phyloP scores from a whole-genome alignment of 2,329 filamentous ascomycete species.

The Cladophialophora carrionii region DNA sequence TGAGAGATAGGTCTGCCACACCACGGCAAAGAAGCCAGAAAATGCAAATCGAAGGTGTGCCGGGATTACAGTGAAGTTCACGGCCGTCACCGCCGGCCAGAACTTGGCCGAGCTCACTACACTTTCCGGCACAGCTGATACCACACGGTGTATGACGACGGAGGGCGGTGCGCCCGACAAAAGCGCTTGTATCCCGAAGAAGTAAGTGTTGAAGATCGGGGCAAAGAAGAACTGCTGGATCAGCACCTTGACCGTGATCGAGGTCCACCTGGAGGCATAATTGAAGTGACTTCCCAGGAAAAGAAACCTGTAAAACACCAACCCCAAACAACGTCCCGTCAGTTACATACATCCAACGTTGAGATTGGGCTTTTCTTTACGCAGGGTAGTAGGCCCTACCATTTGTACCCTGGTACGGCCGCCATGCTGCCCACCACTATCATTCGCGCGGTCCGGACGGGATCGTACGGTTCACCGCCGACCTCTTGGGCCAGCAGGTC shows the following conservation, averaged over 20 bases:
- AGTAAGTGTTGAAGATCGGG: conserved; percentile 79
- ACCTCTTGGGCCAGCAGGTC: conserved; percentile 40
- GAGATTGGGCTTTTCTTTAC: background rate
- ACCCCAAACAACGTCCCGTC: background rate
- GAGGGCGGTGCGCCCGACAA: conserved; percentile 67
- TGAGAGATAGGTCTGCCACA: conserved; percentile 90
- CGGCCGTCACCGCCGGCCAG: conserved; percentile 84
- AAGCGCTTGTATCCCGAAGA: conserved; percentile 78
- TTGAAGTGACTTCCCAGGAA: conserved; percentile 84
- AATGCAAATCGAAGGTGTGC: conserved; percentile 81
- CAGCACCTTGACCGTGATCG: conserved; percentile 73
- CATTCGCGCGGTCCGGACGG: conserved; percentile 68
- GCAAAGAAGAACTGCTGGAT: conserved; percentile 82
- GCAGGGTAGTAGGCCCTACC: conserved; percentile 65
- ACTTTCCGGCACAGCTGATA: conserved; percentile 74
- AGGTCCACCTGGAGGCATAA: conserved; percentile 71
- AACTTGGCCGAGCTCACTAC: conserved; percentile 80
- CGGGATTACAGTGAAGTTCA: conserved; percentile 80
- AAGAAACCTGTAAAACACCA: conserved; percentile 63
- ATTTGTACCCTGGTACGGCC: conserved; percentile 78
- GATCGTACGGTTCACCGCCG: conserved; percentile 63
- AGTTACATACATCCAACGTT: background rate
- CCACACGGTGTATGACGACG: conserved; percentile 71
- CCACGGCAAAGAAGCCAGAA: conserved; percentile 75
- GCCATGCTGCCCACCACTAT: conserved; percentile 72